Conservation (phyloP, 495 filamentous ascomycete species). For the Neurospora cerealis region DNA sequence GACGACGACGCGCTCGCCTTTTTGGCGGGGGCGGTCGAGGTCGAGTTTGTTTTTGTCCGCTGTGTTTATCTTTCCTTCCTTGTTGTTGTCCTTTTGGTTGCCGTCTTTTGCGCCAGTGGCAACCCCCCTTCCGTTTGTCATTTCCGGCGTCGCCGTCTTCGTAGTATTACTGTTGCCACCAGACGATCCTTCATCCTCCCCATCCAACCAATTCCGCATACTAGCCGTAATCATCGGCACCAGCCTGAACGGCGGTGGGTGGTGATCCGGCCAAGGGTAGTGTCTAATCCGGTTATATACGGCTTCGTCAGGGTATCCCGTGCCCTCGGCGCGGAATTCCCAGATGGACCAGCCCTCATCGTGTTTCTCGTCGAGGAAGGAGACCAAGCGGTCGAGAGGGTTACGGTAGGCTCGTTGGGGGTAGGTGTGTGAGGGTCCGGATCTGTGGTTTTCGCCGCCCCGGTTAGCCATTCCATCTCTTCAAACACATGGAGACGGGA, state of each 20-base stretch:
- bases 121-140: background rate
- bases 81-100: constrained; percentile 12
- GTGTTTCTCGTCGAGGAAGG: constrained; percentile 79
- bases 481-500: background rate
- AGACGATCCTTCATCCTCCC: constrained; percentile 4
- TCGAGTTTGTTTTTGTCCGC: background rate
- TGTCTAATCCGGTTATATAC: constrained; percentile 77
- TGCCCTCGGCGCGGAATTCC: constrained; percentile 95
- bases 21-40: background rate
- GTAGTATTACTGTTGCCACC: background rate
- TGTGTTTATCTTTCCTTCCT: background rate
- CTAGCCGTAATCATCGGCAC: constrained; percentile 80
- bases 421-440: constrained; percentile 78
- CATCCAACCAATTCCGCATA: constrained; percentile 76
- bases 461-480: background rate
- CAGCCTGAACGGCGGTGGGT: constrained; percentile 84
- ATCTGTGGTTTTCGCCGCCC: constrained; percentile 27
- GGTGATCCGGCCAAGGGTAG: constrained; percentile 94
- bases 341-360: constrained; percentile 80
- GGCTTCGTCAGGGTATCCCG: constrained; percentile 84
- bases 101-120: background rate
- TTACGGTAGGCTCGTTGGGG: constrained; percentile 88
- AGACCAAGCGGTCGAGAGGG: constrained; percentile 72
- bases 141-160: background rate
- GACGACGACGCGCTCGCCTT: constrained; percentile 60